Evolutionary conservation across 768 basidiomycete genomes (phyloP), one percentile per base, ranked within the genome.

Genomic region (Pilatotrama ljubarskyi): DNA sequence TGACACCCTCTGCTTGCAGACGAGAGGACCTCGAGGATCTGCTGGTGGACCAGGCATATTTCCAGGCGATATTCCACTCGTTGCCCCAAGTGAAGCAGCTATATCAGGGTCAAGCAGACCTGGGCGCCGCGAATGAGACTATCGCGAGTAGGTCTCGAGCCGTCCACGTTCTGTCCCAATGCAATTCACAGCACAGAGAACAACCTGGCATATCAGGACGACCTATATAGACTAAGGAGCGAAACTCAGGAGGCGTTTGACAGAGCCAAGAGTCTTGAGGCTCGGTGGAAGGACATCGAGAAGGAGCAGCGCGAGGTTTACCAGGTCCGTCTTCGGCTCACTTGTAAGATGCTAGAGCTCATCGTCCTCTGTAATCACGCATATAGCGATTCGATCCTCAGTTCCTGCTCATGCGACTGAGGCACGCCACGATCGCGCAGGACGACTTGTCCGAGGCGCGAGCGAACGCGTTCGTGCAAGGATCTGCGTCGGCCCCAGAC

Each of bases 11-110:
- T 41, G 43, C 25, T 14, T 51, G 11, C 67, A 95, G 93, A 64
- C 84, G 91, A 51, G 88, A 92, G 64, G 93, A 95, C 67, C 80
- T 98, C n/a, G 91, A 97, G 72, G 93, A 95, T 68, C 76, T 97
- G 5, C 75, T 97, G 20, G 79, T 81, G 14, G 92, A 97, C 70
- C 88, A 87, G 0, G 75, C 77, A 15, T 95, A 95, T 71, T 95
- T 95, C 64, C 90, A 95, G 71, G 90, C 95, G 8, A 78, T 90
- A 62, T 88, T 98, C 63, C 89, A 95, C 73, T 85, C 91, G 1
- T 75, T 96, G 10, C 77, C 85, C 2, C 78, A 80, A 25, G 92
- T 96, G 40, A 88, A 88, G 68, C 79, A 81, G 15, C 77, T 94
- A 58, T 88, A 94, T 64, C 81, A 84, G 61, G 83, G 85, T 0